Percentiles rank a stretch among this genome's conserved stretches.
Conservation (phyloP, 2,329 filamentous ascomycete genomes). For the Cercospora berteroae region DNA sequence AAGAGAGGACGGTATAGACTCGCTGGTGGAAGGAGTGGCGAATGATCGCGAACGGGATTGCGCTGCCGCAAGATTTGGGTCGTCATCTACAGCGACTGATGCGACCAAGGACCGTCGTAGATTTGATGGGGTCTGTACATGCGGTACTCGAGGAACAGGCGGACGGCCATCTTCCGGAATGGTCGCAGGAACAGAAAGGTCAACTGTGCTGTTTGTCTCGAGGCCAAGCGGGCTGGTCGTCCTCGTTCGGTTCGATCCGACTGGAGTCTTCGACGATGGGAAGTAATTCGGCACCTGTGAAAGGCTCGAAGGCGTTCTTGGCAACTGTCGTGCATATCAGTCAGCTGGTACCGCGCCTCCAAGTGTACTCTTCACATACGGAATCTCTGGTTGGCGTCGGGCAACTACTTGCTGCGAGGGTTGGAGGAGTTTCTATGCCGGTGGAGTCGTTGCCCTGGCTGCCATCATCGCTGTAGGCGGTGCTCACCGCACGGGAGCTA, state of each 20-base stretch:
- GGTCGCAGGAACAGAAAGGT: conserved; percentile 14
- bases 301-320: conserved; percentile 17
- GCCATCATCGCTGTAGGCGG: conserved; percentile 17
- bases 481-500: conserved; percentile 17
- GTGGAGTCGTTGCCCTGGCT: conserved; percentile 11
- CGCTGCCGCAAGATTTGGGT: neutral
- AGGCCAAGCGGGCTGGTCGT: conserved; percentile 15
- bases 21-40: neutral
- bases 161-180: conserved; percentile 20
- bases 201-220: conserved; percentile 10
- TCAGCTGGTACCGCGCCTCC: neutral
- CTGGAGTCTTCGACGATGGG: conserved; percentile 5
- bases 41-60: conserved; percentile 3
- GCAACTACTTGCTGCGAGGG: conserved; percentile 11
- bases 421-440: conserved; percentile 14
- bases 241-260: conserved; percentile 13
- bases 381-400: conserved; percentile 18
- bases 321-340: conserved; percentile 11
- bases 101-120: neutral
- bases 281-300: conserved; percentile 16
- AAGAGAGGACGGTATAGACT: conserved; percentile 10
- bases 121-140: neutral
- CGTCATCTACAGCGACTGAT: neutral
- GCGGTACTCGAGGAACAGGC: neutral
- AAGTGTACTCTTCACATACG: neutral